Percentiles rank a stretch among this genome's conserved stretches.
These are phyloP conservation scores for Schoenoplectus tabernaemontani DNA, from an alignment of 202 grass and related monocot genomes.

Conservation along the genomic window DNA sequence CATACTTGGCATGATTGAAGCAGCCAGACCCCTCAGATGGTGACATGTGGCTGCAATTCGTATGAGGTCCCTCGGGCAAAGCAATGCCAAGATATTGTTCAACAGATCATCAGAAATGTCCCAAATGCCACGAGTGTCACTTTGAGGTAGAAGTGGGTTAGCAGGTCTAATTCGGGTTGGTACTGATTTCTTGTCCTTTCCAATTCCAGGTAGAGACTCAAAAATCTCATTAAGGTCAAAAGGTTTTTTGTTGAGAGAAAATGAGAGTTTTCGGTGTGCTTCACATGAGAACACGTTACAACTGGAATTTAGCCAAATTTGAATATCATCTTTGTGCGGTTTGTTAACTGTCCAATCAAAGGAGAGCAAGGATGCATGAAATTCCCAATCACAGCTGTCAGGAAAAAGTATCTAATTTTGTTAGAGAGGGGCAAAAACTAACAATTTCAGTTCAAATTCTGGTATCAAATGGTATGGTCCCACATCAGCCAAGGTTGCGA, in stretches of 20 bases:
- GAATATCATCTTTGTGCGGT: constrained; percentile 36
- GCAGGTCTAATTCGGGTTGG: constrained; percentile 48
- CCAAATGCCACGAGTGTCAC: constrained; percentile 47
- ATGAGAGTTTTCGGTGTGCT: constrained; percentile 39
- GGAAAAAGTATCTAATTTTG: not conserved
- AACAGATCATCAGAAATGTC: constrained; percentile 73
- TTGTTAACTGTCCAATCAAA: constrained; percentile 41
- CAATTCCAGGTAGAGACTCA: constrained; percentile 65
- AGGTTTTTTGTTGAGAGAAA: constrained; percentile 33
- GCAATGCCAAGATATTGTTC: constrained; percentile 41
- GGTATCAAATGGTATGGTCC: not conserved
- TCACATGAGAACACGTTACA: constrained; percentile 65
- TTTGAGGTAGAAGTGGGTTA: constrained; percentile 7
- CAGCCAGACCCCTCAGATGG: constrained; percentile 62
- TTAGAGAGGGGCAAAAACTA: not conserved
- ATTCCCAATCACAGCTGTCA: constrained; percentile 77
- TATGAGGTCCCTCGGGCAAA: constrained; percentile 68
- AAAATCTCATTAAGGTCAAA: constrained; percentile 96
- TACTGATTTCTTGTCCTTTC: constrained; percentile 39
- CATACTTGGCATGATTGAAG: constrained; percentile 79
- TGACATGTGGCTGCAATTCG: constrained; percentile 59
- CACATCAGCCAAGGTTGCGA: not conserved
- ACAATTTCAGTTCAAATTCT: constrained; percentile 3
- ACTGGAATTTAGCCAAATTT: constrained; percentile 60
- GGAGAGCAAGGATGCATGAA: constrained; percentile 53